phyloP scores from a whole-genome alignment of 2,329 filamentous ascomycete genomes.

The Colletotrichum echinochloae region DNA sequence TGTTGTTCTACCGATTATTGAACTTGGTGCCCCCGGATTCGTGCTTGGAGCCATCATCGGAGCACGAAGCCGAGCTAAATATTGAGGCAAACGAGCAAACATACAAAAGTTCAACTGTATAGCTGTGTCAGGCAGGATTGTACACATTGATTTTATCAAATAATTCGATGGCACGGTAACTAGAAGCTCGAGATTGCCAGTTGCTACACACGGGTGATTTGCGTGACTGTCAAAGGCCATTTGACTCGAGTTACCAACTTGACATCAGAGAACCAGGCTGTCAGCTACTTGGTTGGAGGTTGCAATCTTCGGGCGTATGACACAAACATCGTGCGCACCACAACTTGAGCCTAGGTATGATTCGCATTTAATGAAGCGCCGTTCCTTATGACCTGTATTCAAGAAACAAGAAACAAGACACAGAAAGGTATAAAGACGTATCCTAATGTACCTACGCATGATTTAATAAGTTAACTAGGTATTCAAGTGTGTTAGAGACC shows the following conservation, averaged over 20 bases:
- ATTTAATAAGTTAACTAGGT: too few relatives aligned
- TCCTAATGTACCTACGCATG: too few relatives aligned
- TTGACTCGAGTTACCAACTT: not conserved
- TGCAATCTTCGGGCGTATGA: not conserved
- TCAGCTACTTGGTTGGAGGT: not conserved
- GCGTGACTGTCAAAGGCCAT: not conserved
- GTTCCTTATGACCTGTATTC: not conserved
- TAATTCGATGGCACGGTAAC: not conserved
- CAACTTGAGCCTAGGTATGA: too few relatives aligned
- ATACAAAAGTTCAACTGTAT: not conserved
- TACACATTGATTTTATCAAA: not conserved
- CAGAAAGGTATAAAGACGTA: too few relatives aligned
- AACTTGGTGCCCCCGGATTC: not conserved
- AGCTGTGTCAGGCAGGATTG: not conserved
- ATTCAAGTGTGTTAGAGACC: too few relatives aligned
- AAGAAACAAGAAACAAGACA: too few relatives aligned
- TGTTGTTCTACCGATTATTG: not conserved
- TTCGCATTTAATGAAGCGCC: too few relatives aligned
- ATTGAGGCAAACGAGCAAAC: fast-evolving
- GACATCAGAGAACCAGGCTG: not conserved
- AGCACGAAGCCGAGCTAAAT: not conserved
- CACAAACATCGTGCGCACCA: too few relatives aligned
- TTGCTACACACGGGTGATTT: not conserved
- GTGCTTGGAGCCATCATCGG: not conserved
- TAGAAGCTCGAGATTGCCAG: too few relatives aligned